phyloP scores from a whole-genome alignment of 2,329 filamentous ascomycete species.

The Trichoderma pleuroti region DNA sequence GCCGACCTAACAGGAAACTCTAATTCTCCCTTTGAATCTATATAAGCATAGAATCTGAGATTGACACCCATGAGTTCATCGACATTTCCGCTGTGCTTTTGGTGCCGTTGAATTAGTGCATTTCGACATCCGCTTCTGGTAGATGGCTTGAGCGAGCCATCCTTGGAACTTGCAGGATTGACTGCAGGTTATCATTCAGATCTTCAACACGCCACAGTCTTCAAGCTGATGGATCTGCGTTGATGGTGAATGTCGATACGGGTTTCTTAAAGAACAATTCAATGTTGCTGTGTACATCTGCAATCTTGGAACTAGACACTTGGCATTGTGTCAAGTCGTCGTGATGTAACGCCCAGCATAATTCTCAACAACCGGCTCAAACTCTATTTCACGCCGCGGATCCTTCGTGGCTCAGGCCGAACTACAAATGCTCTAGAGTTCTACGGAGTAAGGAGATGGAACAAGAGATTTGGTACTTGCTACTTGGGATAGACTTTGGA shows the following conservation, averaged over 20 bases:
- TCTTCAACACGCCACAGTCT: neutral
- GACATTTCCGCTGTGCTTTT: neutral
- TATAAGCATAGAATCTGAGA: no score
- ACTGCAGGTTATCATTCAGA: neutral
- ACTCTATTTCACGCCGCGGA: conserved; percentile 3
- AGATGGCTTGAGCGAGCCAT: neutral
- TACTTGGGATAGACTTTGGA: neutral
- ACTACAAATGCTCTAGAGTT: neutral
- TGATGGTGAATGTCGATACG: no score
- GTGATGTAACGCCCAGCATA: neutral
- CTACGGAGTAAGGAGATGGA: neutral
- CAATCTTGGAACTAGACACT: neutral
- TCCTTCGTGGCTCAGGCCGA: neutral
- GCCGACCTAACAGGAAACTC: neutral
- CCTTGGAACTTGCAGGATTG: neutral
- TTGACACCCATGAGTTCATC: neutral
- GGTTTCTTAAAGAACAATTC: neutral
- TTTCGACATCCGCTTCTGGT: neutral
- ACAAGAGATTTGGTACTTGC: neutral
- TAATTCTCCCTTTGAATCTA: neutral
- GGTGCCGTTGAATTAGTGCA: neutral
- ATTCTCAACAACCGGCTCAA: neutral
- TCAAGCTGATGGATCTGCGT: neutral
- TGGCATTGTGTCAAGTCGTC: neutral
- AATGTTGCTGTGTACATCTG: neutral